phyloP scores from a whole-genome alignment of 257 asterid species.

The Paulownia fortunei region DNA sequence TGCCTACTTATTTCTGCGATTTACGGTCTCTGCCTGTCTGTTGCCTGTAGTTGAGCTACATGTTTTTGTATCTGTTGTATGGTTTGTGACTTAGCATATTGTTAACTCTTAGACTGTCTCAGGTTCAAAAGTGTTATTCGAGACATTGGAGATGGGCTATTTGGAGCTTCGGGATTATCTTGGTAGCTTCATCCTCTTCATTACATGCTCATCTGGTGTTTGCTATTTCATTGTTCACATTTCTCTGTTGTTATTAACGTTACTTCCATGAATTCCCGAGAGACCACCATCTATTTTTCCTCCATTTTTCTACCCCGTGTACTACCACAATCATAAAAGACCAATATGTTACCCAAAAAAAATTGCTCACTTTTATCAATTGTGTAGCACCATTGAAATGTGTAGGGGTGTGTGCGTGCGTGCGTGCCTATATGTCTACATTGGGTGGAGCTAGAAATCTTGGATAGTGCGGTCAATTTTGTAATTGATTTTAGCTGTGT shows the following conservation, averaged over 20 bases:
- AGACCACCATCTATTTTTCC: background rate
- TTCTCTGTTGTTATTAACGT: background rate
- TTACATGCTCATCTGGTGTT: background rate
- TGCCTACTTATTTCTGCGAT: background rate
- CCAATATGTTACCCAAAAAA: too few species aligned
- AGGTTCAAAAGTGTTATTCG: slow-evolving; percentile 68
- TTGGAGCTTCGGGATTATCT: slow-evolving; percentile 76
- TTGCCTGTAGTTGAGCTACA: background rate
- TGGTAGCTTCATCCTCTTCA: slow-evolving; percentile 52
- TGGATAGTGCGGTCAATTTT: background rate
- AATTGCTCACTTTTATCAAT: background rate
- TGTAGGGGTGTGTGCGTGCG: too few species aligned
- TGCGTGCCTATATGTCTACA: too few species aligned
- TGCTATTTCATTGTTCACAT: slow-evolving; percentile 1
- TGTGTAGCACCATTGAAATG: background rate
- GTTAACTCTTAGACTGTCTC: slow-evolving; percentile 36
- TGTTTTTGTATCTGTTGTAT: background rate
- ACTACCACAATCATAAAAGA: background rate
- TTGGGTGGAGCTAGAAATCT: too few species aligned
- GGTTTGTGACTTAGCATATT: background rate
- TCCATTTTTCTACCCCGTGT: background rate
- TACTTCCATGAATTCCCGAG: background rate
- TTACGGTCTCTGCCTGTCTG: background rate
- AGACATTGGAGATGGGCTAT: slow-evolving; percentile 49
- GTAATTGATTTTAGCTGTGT: background rate